Base-by-base conservation (phyloP, 2,329 filamentous ascomycete genomes). In the Tolypocladium tundrense region DNA sequence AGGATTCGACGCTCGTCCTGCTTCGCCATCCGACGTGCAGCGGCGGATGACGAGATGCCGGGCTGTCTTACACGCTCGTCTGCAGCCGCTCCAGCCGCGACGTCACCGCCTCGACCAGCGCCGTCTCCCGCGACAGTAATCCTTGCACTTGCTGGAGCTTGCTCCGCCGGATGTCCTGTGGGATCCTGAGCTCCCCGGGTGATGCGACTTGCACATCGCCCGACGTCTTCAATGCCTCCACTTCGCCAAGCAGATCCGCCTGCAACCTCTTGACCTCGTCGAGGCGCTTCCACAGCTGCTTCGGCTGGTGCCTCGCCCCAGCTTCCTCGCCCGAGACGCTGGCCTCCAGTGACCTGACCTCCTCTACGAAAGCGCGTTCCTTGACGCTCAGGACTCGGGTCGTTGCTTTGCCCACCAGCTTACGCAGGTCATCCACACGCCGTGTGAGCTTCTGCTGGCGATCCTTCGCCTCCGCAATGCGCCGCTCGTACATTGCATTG, bases 61-160 rank as follows among this genome's bases (percentile, higher is more conserved):
- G 27, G 27, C 27, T 31, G 27, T 31, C 57, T 61, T 66, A 72
- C 64, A 68, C 57, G 42, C 60, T 61, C n/a, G 69, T 62, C 61
- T 76, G 73, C 57, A 90, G 72, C 60, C 77, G 80, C 68, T 86
- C 82, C 61, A 90, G 71, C 58, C 86, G 77, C 58, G 77, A 77
- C 63, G 80, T 84, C 27, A 88, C 80, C 27, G 83, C 86, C 63
- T 89, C 86, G 8, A 90, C 83, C 65, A 90, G 70, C 6, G 85
- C 85, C 53, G 82, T 82, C 72, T 90, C 86, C 35, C 87, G 75
- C 58, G 87, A 84, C 62, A 90, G 72, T 60, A 88, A 70, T 35
- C 73, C 73, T 71, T 83, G 83, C 27, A 90, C 83, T 67, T 88
- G 81, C 58, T 77, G 77, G 62, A 89, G 71, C 72, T 88, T 88